A percentile compares a stretch with the other conserved stretches of the same genome.
Conservation (phyloP, 805 yeast genomes). For the Saturnispora quitensis region DNA sequence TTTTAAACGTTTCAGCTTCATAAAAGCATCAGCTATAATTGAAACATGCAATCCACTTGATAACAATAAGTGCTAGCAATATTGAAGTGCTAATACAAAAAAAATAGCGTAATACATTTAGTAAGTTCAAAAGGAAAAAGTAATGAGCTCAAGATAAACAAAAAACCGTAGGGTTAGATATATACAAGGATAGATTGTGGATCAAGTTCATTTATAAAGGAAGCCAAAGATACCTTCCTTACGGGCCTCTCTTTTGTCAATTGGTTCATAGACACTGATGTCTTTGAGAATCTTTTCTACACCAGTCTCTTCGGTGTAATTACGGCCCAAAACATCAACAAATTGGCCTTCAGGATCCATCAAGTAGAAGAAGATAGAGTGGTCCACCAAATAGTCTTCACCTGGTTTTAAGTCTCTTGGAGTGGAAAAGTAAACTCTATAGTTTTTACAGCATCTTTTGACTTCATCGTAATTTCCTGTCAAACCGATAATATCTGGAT, state of each 20-base stretch:
- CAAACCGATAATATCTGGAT: constrained; percentile 78
- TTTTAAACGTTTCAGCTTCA: too few relatives aligned
- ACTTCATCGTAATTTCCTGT: constrained; percentile 87
- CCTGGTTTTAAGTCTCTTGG: constrained; percentile 93
- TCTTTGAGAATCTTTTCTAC: constrained; percentile 68
- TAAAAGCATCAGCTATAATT: too few relatives aligned
- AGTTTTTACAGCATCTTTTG: constrained; percentile 77
- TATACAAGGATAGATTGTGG: background rate
- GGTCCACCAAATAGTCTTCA: constrained; percentile 94
- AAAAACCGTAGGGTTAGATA: background rate
- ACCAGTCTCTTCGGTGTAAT: constrained; percentile 72
- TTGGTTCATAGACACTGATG: constrained; percentile 67
- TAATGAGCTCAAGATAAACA: background rate
- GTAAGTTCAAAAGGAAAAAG: background rate
- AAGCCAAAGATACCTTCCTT: constrained; percentile 53
- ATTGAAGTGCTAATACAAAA: too few relatives aligned
- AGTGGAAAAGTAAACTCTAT: constrained; percentile 94
- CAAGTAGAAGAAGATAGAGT: constrained; percentile 90
- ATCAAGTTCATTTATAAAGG: constrained; percentile 34
- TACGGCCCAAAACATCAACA: constrained; percentile 90
- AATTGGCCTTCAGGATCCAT: constrained; percentile 99
- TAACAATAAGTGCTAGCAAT: too few relatives aligned
- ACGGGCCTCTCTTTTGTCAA: constrained; percentile 56
- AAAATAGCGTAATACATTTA: background rate
- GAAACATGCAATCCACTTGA: too few relatives aligned